Evolutionary conservation across 179 eudicot species (phyloP).

Genomic region (Patellifolia procumbens): DNA sequence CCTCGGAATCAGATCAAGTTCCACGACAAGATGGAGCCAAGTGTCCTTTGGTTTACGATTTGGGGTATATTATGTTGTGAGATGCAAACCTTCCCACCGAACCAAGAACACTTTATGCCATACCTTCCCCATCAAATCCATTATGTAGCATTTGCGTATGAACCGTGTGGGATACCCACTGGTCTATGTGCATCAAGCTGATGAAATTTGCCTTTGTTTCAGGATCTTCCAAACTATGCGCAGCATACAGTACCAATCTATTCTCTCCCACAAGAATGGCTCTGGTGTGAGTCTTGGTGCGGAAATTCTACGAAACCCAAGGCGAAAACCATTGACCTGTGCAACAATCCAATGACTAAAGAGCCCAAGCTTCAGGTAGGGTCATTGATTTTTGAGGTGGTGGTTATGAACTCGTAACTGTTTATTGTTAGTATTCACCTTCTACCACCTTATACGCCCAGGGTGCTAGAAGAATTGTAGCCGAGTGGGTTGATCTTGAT

Average conservation of each 20-base stretch:
- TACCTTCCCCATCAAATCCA: background rate
- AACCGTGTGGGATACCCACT: background rate
- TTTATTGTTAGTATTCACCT: background rate
- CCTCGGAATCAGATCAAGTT: too few relatives aligned
- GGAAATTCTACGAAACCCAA: conserved; percentile 86
- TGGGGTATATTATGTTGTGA: too few relatives aligned
- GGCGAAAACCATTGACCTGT: conserved; percentile 95
- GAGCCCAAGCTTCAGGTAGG: conserved; percentile 96
- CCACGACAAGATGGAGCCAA: too few relatives aligned
- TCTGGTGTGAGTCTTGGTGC: conserved; percentile 99
- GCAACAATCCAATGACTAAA: conserved; percentile 99
- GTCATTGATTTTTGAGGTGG: background rate
- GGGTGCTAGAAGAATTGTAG: conserved; percentile 94
- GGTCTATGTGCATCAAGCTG: background rate
- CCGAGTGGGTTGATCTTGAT: conserved; percentile 94
- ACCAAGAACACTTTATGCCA: background rate
- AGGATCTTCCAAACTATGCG: conserved; percentile 99
- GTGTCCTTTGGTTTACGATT: too few relatives aligned
- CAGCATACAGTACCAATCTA: conserved; percentile 94
- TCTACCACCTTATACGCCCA: conserved; percentile 8
- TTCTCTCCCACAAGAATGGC: conserved; percentile 99
- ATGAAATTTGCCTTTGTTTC: conserved; percentile 28
- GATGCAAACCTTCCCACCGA: too few relatives aligned
- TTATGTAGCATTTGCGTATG: background rate
- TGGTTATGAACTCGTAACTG: background rate